phyloP scores from a whole-genome alignment of 1,284 basidiomycete genomes.

The Moniliophthora roreri region DNA sequence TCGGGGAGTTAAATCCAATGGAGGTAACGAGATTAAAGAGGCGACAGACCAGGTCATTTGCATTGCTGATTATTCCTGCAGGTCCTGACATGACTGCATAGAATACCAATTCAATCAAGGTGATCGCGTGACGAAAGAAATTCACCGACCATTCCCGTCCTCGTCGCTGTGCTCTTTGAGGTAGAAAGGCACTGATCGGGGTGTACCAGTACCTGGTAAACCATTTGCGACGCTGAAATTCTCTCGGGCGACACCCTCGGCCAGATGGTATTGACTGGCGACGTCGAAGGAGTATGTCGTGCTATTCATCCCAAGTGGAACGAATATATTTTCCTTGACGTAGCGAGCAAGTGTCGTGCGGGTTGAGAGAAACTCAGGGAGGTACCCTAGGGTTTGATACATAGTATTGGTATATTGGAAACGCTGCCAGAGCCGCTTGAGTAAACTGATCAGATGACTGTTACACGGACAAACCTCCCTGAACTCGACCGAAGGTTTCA shows the following conservation, averaged over 20 bases:
- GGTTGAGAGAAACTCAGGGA: slow-evolving; percentile 33
- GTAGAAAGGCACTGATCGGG: slow-evolving; percentile 34
- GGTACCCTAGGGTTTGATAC: slow-evolving; percentile 37
- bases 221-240: slow-evolving; percentile 25
- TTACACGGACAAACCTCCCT: slow-evolving; percentile 21
- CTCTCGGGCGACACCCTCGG: slow-evolving; percentile 19
- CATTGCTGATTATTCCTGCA: slow-evolving; percentile 40
- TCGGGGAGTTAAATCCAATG: not conserved
- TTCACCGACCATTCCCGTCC: not conserved
- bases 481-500: not conserved
- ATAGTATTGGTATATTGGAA: slow-evolving; percentile 48
- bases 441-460: slow-evolving; percentile 33
- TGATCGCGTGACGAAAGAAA: not conserved
- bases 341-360: slow-evolving; percentile 36
- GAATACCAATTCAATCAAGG: not conserved
- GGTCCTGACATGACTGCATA: slow-evolving; percentile 36
- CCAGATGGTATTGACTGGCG: slow-evolving; percentile 23
- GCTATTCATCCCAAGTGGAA: slow-evolving; percentile 41
- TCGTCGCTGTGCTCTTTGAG: slow-evolving; percentile 35
- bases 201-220: slow-evolving; percentile 22
- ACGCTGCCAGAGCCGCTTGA: slow-evolving; percentile 37
- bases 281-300: slow-evolving; percentile 41
- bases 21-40: not conserved
- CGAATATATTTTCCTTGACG: slow-evolving; percentile 39
- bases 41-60: slow-evolving; percentile 32